A percentile compares a stretch with the other conserved stretches of the same genome.
Evolutionary conservation across 2,329 filamentous ascomycete genomes (phyloP).

Genomic region (Botrytis deweyae): DNA sequence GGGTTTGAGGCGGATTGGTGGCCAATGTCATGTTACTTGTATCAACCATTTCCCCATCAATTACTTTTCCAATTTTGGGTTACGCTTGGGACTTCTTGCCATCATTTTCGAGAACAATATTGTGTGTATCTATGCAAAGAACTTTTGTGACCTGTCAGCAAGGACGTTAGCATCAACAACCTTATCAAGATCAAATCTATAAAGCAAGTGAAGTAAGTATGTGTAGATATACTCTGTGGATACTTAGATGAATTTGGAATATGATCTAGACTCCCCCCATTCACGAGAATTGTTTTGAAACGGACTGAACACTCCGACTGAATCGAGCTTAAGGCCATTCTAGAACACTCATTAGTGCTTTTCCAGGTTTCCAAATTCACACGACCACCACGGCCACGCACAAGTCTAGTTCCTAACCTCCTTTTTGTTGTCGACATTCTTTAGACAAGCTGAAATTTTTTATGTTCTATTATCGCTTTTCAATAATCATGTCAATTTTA

Average conservation of each 20-base stretch:
- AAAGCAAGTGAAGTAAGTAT: not conserved
- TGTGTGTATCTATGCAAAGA: not conserved
- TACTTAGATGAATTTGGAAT: not conserved
- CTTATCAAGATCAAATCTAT: not conserved
- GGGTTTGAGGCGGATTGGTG: too few species aligned
- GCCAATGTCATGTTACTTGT: not conserved
- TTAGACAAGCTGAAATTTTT: not conserved
- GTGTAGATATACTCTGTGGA: not conserved
- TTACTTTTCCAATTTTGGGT: not conserved
- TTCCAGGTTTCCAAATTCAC: not conserved
- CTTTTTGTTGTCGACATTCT: not conserved
- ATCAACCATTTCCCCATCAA: not conserved
- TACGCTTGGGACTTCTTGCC: not conserved
- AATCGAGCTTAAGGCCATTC: not conserved
- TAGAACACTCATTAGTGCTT: slow-evolving; percentile 6
- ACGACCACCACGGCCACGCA: not conserved
- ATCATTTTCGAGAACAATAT: not conserved
- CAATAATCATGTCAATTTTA: not conserved
- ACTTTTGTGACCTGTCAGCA: not conserved
- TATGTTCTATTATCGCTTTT: not conserved
- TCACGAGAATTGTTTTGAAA: not conserved
- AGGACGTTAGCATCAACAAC: not conserved
- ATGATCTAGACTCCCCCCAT: not conserved
- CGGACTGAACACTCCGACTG: slow-evolving; percentile 1
- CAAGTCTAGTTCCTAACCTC: not conserved